Evolutionary conservation across 225 moss, liverwort and hornwort species (phyloP), one percentile per base, ranked within the genome.

Genomic region (Rhytidiadelphus loreus): DNA sequence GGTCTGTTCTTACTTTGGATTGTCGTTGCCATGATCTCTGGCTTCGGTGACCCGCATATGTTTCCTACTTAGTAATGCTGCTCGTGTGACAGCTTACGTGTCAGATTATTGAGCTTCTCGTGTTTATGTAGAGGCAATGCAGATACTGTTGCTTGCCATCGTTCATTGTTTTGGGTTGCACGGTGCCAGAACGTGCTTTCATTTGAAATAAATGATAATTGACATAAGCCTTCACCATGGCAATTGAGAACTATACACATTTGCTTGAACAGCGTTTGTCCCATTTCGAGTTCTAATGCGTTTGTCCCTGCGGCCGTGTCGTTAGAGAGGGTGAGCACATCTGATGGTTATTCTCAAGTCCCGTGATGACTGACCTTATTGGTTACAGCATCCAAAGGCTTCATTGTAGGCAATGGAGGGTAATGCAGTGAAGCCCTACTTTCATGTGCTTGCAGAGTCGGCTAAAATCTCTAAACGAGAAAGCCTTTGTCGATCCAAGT

Each of bases 1-100:
- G 93, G 93, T 85, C 92, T 98, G 81, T 93, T 98, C 88, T 90
- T 98, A 91, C 93, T 98, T 88, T 97, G 96, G 98, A 73, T 95
- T 90, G 84, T 97, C 72, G 91, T 97, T 89, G 93, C 96, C 53
- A 89, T 96, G 92, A 92, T 94, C 85, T 93, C 96, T 76, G 95
- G 93, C 79, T 90, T 70, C 80, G 83, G 91, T 77, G 92, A 92
- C 87, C 86, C 92, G 75, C 82, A 92, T 62, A 57, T 90, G 90
- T 91, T 90, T 75, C 95, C 95, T 39, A 94, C 95, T 19, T 97
- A 94, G 89, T 21, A 64, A 87, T 65, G 88, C 52, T 71, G 57
- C 61, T 77, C 61, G 16, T 62, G 33, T 88, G 88, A 70, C 56
- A 77, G 70, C 44, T 56, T 69, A 60, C 61, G 37, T 80, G 59